Evolutionary conservation across 2,329 filamentous ascomycete genomes (phyloP).

Genomic region (Fusarium tricinctum): DNA sequence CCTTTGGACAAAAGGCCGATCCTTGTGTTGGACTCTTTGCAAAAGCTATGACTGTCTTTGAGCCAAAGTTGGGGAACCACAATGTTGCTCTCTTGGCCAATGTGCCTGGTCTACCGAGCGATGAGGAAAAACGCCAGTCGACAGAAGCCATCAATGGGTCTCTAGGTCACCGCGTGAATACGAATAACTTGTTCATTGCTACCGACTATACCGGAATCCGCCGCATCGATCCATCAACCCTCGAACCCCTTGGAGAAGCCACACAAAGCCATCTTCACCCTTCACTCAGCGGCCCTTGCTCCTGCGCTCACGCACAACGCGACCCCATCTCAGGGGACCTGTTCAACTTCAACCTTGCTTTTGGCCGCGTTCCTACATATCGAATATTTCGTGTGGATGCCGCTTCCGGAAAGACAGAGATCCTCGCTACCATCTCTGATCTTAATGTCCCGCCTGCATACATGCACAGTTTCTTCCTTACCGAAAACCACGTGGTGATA

Average conservation of each 20-base stretch:
- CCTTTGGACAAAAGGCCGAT: conserved; percentile 79
- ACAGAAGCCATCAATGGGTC: neutral
- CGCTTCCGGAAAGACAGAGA: conserved; percentile 73
- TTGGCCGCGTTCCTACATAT: conserved; percentile 71
- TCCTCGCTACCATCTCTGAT: conserved; percentile 75
- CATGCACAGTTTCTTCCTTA: conserved; percentile 86
- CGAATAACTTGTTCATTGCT: conserved; percentile 65
- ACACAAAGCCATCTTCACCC: conserved; percentile 75
- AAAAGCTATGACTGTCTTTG: conserved; percentile 77
- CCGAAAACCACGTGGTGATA: conserved; percentile 77
- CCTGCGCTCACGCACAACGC: conserved; percentile 78
- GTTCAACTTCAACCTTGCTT: conserved; percentile 84
- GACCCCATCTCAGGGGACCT: conserved; percentile 81
- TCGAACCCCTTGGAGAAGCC: conserved; percentile 78
- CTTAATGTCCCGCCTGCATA: conserved; percentile 72
- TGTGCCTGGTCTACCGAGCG: conserved; percentile 67
- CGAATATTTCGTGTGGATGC: conserved; percentile 77
- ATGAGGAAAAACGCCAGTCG: conserved; percentile 6
- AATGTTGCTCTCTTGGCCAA: conserved; percentile 73
- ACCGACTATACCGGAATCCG: conserved; percentile 72
- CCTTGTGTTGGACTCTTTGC: conserved; percentile 80
- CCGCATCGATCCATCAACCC: conserved; percentile 75
- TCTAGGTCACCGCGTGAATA: conserved; percentile 55
- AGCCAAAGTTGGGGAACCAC: conserved; percentile 62
- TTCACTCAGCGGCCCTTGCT: conserved; percentile 74